Base-by-base conservation (phyloP, 768 basidiomycete genomes). In the Boletus barrowsii region DNA sequence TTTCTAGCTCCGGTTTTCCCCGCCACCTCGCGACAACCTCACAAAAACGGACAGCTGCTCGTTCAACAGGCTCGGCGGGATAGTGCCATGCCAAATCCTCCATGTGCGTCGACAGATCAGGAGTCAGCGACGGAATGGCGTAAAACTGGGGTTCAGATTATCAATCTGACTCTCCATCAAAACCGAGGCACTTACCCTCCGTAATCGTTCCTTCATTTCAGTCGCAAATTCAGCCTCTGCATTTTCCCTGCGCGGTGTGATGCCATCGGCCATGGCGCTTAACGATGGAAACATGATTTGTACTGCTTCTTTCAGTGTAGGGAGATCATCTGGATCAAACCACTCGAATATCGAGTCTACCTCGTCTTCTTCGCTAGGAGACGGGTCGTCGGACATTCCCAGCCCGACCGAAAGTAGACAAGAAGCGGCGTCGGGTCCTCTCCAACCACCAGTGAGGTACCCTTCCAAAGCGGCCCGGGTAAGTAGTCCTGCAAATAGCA, bases 391-490 rank as follows among this genome's bases (percentile, higher is more conserved):
- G 29, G 67, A 67, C 20, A 79, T 70, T 9, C 83, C 82, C 42
- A 88, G 70, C 2, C 91, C 92, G 22, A 93, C 79, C 3, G 85
- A 83, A 45, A 93, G 70, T 51, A 94, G 69, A 55, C 86, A 82
- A 62, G 90, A 86, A 10, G 84, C 78, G 6, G 86, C 83, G 37
- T 83, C 80, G 1, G 80, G 72, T 1, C 92, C 90, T 29, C 77
- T 79, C 92, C 92, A 95, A 0, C 87, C 86, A 10, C 83, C 86
- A 2, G 83, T 84, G 42, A 93, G 76, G 64, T 93, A 94, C 0
- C 92, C 92, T 63, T 95, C 90, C 48, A 94, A 71, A 18, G 84
- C 87, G 0, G 90, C 90, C n/a, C 91, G 81, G 6, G 90, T 90
- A 29, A 92, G 74, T 22, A 95, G 73, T 2, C 88, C 85, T 0